Base-by-base conservation (phyloP, 306 rosid species). In the Quercus wislizeni region DNA sequence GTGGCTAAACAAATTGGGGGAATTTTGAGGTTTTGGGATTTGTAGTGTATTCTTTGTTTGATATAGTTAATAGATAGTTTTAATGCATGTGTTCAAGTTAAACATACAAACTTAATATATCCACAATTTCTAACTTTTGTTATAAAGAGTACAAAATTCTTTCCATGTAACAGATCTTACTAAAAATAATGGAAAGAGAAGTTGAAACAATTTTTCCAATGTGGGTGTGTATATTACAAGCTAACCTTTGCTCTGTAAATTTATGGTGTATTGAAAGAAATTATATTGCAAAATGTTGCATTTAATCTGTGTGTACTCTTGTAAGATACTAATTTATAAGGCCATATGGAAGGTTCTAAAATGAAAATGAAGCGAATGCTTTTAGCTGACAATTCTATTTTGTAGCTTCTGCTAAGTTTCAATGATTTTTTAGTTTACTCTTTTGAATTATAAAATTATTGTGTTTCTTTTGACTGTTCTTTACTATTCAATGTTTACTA, bases 401-500 rank as follows among this genome's bases (percentile, higher is more conserved):
- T 20, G 65, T 59, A 59, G 65, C 23, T 59, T 23, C 6, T 11
- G 31, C 30, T 20, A 13, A 9, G 27, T 59, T 11, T 10, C 65
- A 59, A 59, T 59, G 13, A 59, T 59, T n/a, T 59, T 25, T 59
- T 59, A 23, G 4, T 23, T 21, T 23, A 8, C 25, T 27, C 27
- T 25, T 59, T 23, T 59, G 31, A 59, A 59, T 59, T 23, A 13
- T 23, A 33, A 35, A 67, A 71, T 78, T 81, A 21, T 1, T 57
- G 27, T 76, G 21, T 19, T 74, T 33, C 30, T 74, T 77, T 27
- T 8, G 51, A 67, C 54, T 64, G 12, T 68, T 67, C 51, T 38
- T 81, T 14, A 8, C 13, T 64, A 74, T 78, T 79, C 55, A 12
- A 63, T 61, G 13, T 52, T 72, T 76, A 52, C 74, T 63, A 71